Percentiles rank a stretch among this genome's conserved stretches.
Evolutionary conservation across 306 rosid genomes (phyloP).

Genomic region (Aeschynomene evenia): DNA sequence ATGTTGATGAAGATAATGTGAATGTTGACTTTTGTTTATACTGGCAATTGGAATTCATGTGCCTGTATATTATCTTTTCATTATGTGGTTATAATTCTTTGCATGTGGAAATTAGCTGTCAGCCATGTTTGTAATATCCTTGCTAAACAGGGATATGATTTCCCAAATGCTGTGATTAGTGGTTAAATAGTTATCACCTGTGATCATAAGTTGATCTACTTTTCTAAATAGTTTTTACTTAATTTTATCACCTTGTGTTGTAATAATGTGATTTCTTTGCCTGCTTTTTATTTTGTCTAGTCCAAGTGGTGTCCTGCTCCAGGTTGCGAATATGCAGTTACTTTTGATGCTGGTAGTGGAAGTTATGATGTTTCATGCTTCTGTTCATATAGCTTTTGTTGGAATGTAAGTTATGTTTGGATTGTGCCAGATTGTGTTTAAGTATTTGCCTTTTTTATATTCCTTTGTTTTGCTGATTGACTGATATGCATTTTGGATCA

Average conservation of each 20-base stretch:
- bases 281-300: slow-evolving; percentile 42
- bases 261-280: neutral
- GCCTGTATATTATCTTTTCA: slow-evolving; percentile 15
- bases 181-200: neutral
- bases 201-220: slow-evolving; percentile 7
- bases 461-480: slow-evolving; percentile 24
- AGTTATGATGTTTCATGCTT: slow-evolving; percentile 90
- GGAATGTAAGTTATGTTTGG: slow-evolving; percentile 58
- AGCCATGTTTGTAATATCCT: neutral
- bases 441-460: slow-evolving; percentile 7
- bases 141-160: neutral
- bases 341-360: slow-evolving; percentile 81
- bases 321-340: slow-evolving; percentile 88
- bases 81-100: slow-evolving; percentile 6
- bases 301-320: slow-evolving; percentile 98
- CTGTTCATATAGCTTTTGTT: slow-evolving; percentile 89
- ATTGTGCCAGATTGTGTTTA: slow-evolving; percentile 4
- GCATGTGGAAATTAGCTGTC: neutral
- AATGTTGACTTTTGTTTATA: neutral
- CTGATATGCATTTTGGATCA: slow-evolving; percentile 23
- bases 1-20: neutral
- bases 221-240: slow-evolving; percentile 12
- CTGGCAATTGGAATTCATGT: neutral
- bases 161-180: slow-evolving; percentile 9
- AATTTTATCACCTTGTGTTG: slow-evolving; percentile 4